Percentiles rank a stretch among this genome's conserved stretches.
Evolutionary conservation across 2,329 filamentous ascomycete genomes (phyloP).

Genomic region (Colletotrichum lentis): DNA sequence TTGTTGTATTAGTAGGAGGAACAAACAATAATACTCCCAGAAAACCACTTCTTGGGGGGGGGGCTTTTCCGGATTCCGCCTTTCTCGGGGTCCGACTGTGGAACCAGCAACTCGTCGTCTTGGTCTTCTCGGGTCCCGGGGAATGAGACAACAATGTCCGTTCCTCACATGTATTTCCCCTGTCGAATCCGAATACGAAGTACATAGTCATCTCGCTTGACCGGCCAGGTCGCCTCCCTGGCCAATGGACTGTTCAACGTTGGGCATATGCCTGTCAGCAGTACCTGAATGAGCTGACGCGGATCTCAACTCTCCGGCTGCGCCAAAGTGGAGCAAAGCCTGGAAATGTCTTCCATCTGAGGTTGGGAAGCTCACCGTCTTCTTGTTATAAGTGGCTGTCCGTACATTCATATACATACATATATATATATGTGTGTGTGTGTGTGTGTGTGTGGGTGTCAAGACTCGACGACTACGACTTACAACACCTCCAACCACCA

Average conservation of each 20-base stretch:
- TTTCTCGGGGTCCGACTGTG: conserved; percentile 2
- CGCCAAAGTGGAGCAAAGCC: conserved; percentile 2
- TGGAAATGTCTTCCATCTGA: not conserved
- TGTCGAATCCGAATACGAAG: conserved; percentile 23
- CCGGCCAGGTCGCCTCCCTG: too few species aligned
- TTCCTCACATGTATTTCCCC: not conserved
- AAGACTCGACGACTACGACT: not conserved
- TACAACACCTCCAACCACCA: not conserved
- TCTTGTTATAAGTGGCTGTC: not conserved
- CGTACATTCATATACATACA: too few species aligned
- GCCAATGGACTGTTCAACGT: conserved; percentile 15
- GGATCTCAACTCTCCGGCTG: conserved; percentile 16
- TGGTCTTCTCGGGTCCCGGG: not conserved
- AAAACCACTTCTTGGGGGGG: not conserved
- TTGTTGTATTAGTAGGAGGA: too few species aligned
- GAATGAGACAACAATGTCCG: not conserved
- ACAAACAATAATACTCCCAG: not conserved
- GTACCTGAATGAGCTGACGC: conserved; percentile 20
- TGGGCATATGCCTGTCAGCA: not conserved
- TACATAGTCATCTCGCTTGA: conserved; percentile 26
- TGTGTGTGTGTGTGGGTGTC: too few species aligned
- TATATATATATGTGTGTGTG: too few species aligned
- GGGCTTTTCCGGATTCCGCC: not conserved
- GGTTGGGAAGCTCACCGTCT: not conserved
- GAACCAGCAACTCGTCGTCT: not conserved